Percentiles rank a stretch among this genome's conserved stretches.
These are phyloP conservation scores for Erythrobasidium hasegawianum DNA, from an alignment of 1,284 basidiomycete species.

Conservation along the genomic window DNA sequence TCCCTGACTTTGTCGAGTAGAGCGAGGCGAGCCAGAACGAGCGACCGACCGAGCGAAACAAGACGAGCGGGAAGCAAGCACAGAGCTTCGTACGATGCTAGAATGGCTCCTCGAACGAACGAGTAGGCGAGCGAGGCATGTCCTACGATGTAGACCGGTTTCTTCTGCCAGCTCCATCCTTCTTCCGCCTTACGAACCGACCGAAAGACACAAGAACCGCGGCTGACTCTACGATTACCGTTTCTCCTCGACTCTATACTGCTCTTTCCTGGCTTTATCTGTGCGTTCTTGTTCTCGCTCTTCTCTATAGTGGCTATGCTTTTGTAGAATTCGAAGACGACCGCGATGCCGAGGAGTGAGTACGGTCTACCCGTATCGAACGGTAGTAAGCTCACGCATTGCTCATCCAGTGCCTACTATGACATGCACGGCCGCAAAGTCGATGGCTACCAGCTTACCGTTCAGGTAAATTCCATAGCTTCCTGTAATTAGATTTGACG, in stretches of 20 bases:
- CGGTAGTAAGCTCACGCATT: not conserved
- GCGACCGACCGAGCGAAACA: too few species aligned
- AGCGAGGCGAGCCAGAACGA: too few species aligned
- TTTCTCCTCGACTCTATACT: not conserved
- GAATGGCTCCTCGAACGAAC: too few species aligned
- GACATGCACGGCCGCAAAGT: slow-evolving; percentile 34
- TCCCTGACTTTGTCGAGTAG: too few species aligned
- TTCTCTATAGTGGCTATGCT: slow-evolving; percentile 24
- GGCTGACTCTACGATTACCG: not conserved
- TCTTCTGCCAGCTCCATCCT: too few species aligned
- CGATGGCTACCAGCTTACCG: slow-evolving; percentile 30
- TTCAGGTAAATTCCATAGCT: too few species aligned
- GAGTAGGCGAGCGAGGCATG: too few species aligned
- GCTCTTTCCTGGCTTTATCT: not conserved
- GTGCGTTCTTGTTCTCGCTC: not conserved
- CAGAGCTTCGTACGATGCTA: too few species aligned
- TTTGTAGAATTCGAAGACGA: slow-evolving; percentile 33
- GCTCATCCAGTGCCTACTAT: slow-evolving; percentile 16
- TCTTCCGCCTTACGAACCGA: not conserved
- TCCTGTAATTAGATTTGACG: too few species aligned
- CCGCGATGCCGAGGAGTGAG: slow-evolving; percentile 32
- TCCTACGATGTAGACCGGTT: too few species aligned
- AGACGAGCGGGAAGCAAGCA: too few species aligned
- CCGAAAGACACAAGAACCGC: not conserved
- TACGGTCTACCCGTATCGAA: not conserved